Base-by-base conservation (phyloP, 345 rosid species). In the Leavenworthia alabamica region DNA sequence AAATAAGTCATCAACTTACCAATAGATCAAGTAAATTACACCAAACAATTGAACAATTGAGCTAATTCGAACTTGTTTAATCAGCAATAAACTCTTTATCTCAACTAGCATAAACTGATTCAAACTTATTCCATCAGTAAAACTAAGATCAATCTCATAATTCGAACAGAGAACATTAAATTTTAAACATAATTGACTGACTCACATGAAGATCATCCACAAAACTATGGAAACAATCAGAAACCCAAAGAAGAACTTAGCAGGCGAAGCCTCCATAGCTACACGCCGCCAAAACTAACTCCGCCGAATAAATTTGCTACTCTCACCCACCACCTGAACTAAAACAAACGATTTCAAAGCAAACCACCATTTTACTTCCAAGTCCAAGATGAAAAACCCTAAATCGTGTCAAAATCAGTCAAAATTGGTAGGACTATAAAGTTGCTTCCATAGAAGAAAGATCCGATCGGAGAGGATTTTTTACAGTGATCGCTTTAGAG, bases 191-290 rank as follows among this genome's bases (percentile, higher is more conserved):
- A 36, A 36, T 36, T n/a, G n/a, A n/a, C n/a, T n/a, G 8, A 74
- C 97, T 74, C 78, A 87, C 99, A 85, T 79, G 83, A 93, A 86
- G 71, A 87, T 72, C 75, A 87, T 64, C 96, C 97, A 93, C 60
- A 93, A 74, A 71, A 80, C 66, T 73, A 93, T 72, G 72, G 84
- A 93, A 68, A 78, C 70, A 47, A 83, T 61, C 55, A 93, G 76
- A 81, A 93, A 93, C 11, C 94, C 94, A 41, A 85, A 80, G 77
- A 93, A 86, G 80, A 89, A 82, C 66, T 82, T 87, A 51, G 85
- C 99, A n/a, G 96, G 97, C 36, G 97, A 89, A 76, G 84, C 89
- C 44, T 82, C 84, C 99, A 93, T 92, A 67, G 51, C 46, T 49
- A 20, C 54, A n/a, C 52, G 6, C 71, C 39, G 35, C 37, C 4